These are phyloP conservation scores for Exobasidium cylindrosporum DNA, from an alignment of 1,284 basidiomycete species.

Conservation along the genomic window DNA sequence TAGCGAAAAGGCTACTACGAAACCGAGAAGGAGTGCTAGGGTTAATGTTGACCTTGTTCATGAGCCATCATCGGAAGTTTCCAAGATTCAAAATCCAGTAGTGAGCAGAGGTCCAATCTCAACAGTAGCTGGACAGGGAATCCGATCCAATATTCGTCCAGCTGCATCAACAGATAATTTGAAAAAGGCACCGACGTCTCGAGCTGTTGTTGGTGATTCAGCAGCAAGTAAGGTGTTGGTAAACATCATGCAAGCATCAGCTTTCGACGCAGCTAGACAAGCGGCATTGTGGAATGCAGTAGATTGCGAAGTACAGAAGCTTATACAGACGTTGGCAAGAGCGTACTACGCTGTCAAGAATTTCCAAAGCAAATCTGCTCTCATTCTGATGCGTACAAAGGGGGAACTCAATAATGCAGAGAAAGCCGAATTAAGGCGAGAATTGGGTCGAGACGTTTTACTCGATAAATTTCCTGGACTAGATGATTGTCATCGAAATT, in stretches of 20 bases:
- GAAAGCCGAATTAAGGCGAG: background rate
- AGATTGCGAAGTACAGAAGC: constrained; percentile 13
- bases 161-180: background rate
- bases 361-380: background rate
- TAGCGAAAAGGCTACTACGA: background rate
- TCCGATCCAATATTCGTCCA: background rate
- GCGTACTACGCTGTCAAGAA: constrained; percentile 7
- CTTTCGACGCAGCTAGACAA: constrained; percentile 15
- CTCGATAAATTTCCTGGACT: background rate
- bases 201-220: background rate
- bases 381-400: constrained; percentile 1
- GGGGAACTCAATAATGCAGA: background rate
- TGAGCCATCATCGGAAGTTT: background rate
- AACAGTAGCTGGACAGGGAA: background rate
- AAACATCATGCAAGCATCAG: background rate
- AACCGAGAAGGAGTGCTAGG: background rate
- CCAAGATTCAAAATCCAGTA: constrained; percentile 2
- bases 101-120: too few relatives aligned
- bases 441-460: background rate
- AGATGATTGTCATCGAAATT: constrained; percentile 22
- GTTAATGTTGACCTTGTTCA: constrained; percentile 1
- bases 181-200: background rate
- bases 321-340: background rate
- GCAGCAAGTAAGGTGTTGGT: background rate
- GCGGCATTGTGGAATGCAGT: constrained; percentile 25